These are phyloP conservation scores for Boechera retrofracta DNA, from an alignment of 345 rosid species.

Conservation along the genomic window DNA sequence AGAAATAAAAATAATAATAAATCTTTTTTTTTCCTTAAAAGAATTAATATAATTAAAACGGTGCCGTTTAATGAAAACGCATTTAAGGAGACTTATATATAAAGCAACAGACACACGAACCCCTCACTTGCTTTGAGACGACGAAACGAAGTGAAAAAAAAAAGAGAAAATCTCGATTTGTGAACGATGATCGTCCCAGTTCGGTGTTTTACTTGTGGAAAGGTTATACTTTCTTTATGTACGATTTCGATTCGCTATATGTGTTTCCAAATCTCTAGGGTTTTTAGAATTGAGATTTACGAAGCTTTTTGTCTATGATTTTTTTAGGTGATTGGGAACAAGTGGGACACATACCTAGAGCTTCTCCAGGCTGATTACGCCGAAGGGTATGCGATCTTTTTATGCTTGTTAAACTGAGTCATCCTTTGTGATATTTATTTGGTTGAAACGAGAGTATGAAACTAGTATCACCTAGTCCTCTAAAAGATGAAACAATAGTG, in stretches of 20 bases:
- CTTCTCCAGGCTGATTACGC: slow-evolving; percentile 42
- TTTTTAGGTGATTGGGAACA: slow-evolving; percentile 37
- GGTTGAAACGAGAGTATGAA: neutral
- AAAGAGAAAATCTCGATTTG: neutral
- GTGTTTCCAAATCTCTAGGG: neutral
- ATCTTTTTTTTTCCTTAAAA: neutral
- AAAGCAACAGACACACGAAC: neutral
- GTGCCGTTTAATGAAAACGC: neutral
- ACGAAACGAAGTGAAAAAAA: neutral
- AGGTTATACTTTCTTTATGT: neutral
- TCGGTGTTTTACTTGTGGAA: slow-evolving; percentile 37
- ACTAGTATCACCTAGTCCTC: neutral
- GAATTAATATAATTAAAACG: neutral
- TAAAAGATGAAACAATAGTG: neutral
- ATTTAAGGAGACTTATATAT: neutral
- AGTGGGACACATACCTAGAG: slow-evolving; percentile 36
- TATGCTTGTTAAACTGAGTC: neutral
- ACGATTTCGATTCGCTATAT: neutral
- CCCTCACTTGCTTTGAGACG: neutral
- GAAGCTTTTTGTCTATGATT: neutral
- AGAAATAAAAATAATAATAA: neutral
- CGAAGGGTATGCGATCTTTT: slow-evolving; percentile 28
- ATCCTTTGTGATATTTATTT: neutral
- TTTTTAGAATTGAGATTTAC: neutral
- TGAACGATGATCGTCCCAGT: slow-evolving; percentile 29